Evolutionary conservation across 495 filamentous ascomycete genomes (phyloP).

Genomic region (Podospora australis): DNA sequence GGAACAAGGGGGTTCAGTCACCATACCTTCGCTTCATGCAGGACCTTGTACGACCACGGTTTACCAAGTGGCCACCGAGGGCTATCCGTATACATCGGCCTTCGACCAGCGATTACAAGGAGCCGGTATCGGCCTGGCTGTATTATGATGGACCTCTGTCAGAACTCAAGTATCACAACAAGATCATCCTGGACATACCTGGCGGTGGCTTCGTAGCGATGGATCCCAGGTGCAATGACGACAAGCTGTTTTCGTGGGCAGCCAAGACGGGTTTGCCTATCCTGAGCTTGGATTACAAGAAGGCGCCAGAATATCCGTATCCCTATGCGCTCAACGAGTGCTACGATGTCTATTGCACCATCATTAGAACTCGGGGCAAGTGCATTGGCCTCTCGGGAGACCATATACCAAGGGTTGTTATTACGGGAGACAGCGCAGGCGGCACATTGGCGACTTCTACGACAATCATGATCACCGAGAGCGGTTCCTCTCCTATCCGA

Average conservation of each 20-base stretch:
- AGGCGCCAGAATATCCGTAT: constrained; percentile 91
- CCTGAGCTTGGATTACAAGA: constrained; percentile 86
- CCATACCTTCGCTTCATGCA: constrained; percentile 71
- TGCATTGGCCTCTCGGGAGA: constrained; percentile 79
- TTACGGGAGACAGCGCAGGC: constrained; percentile 90
- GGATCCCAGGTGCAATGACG: constrained; percentile 84
- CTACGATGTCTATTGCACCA: constrained; percentile 83
- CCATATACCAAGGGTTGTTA: constrained; percentile 61
- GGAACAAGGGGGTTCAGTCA: constrained; percentile 80
- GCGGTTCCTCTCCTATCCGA: constrained; percentile 48
- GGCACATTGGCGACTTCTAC: constrained; percentile 82
- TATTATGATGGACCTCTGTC: constrained; percentile 88
- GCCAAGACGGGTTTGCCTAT: constrained; percentile 77
- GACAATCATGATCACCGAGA: constrained; percentile 81
- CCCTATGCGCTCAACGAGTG: constrained; percentile 94
- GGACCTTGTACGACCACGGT: constrained; percentile 63
- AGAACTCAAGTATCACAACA: constrained; percentile 66
- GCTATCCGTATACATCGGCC: constrained; percentile 80
- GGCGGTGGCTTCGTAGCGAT: constrained; percentile 96
- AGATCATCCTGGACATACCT: constrained; percentile 83
- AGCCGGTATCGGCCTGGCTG: constrained; percentile 80
- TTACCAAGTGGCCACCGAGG: constrained; percentile 72
- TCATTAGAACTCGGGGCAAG: constrained; percentile 67
- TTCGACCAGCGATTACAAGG: constrained; percentile 65
- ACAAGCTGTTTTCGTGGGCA: constrained; percentile 87